Conservation (phyloP, 352 stramenopile species). For the Phytophthora quininea region DNA sequence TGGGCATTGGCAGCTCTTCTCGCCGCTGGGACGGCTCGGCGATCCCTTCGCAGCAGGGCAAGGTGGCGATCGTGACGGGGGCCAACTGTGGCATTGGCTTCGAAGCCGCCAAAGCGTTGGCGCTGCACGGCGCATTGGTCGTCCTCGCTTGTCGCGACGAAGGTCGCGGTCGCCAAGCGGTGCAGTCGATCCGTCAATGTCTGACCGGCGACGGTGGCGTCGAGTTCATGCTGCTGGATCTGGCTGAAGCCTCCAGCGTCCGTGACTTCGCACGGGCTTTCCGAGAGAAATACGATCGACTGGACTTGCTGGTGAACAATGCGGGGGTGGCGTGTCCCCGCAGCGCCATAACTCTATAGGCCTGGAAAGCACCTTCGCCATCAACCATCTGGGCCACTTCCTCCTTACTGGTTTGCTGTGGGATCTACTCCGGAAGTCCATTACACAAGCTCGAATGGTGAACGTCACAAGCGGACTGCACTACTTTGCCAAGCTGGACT, state of each 20-base stretch:
- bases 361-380: constrained; percentile 47
- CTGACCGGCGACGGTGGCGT: constrained; percentile 28
- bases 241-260: constrained; percentile 52
- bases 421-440: constrained; percentile 28
- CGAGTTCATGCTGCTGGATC: constrained; percentile 55
- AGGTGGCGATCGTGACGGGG: constrained; percentile 84
- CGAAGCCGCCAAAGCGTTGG: constrained; percentile 67
- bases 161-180: constrained; percentile 28
- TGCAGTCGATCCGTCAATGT: constrained; percentile 29
- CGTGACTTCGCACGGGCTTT: constrained; percentile 48
- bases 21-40: constrained; percentile 23
- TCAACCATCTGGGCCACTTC: constrained; percentile 64
- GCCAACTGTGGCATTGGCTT: constrained; percentile 86
- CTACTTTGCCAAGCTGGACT: constrained; percentile 34
- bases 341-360: constrained; percentile 33
- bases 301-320: constrained; percentile 82
- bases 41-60: constrained; percentile 49
- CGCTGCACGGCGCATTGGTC: constrained; percentile 61
- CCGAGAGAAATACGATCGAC: constrained; percentile 34
- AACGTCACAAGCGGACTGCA: constrained; percentile 50
- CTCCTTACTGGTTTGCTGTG: constrained; percentile 52
- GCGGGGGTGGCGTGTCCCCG: constrained; percentile 42
- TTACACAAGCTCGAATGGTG: constrained; percentile 40
- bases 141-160: constrained; percentile 77
- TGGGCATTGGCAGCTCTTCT: constrained; percentile 20